Evolutionary conservation across 78 protist genomes (phyloP), one percentile per base, ranked within the genome.

Genomic region (Capsaspora owczarzaki): DNA sequence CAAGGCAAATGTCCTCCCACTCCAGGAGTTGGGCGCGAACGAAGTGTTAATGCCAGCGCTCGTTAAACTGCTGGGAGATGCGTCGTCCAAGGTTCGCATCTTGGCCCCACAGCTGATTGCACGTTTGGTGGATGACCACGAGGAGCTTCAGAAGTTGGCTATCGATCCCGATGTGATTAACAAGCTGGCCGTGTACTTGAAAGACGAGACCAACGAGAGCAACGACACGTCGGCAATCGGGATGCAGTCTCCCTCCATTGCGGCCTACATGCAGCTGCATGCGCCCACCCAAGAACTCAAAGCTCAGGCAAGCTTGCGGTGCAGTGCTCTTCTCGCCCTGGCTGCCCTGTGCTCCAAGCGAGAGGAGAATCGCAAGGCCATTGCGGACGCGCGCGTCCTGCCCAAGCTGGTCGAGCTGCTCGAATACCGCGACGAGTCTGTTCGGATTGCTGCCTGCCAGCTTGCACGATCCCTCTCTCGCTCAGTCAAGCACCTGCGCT

Each of bases 111-210:
- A 71, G 40, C 51, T 85, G 1, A 38, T 85, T 2, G 89, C 89
- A 19, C 46, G 81, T 44, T 20, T 85, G 0, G 61, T 80, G 16
- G 38, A 25, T 0, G 89, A 85, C 25, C 79, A 47, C 78, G 89
- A 85, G 46, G 89, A 78, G 35, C 72, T 85, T 4, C 89, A 85
- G 49, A 49, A 81, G 72, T 79, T 77, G 23, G 89, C 89, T 10
- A 35, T 74, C 46, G 89, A 85, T 3, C 68, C 83, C 35, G 89
- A 85, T 23, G 78, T 82, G 0, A 80, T 85, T 33, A 27, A 71
- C 42, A 72, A 68, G 56, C 68, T 85, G 47, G 81, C 77, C 37
- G 40, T 33, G 33, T 85, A 69, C 60, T 51, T 85, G 40, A 68
- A 56, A 63, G 84, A 85, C 60, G 25, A 44, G 0, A 63, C 20